Evolutionary conservation across 768 basidiomycete species (phyloP).

Genomic region (Boletus patriciae): DNA sequence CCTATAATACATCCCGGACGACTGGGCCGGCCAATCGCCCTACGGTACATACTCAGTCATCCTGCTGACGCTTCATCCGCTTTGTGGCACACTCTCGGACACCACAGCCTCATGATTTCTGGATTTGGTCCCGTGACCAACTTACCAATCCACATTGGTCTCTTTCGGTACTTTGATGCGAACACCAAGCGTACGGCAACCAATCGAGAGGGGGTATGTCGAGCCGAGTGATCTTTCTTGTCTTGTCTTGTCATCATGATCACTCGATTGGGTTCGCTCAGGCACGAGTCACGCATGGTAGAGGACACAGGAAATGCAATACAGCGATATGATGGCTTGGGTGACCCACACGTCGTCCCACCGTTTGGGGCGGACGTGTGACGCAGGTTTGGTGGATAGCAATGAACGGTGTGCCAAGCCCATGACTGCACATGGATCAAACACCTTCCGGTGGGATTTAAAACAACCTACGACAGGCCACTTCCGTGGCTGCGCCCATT

Average conservation of each 20-base stretch:
- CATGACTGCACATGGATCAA: background rate
- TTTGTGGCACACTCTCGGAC: slow-evolving; percentile 33
- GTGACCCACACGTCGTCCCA: background rate
- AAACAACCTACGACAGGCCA: background rate
- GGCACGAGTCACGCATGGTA: background rate
- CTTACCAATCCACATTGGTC: slow-evolving; percentile 1
- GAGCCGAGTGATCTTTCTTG: background rate
- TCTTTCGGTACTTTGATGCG: background rate
- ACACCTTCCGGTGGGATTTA: background rate
- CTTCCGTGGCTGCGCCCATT: background rate
- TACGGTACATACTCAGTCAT: slow-evolving; percentile 12
- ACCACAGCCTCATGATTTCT: slow-evolving; percentile 26
- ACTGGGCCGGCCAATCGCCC: background rate
- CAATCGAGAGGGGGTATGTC: slow-evolving; percentile 1
- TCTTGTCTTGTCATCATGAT: slow-evolving; percentile 5
- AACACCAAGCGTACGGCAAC: slow-evolving; percentile 4
- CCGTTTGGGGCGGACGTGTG: background rate
- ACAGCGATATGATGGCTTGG: background rate
- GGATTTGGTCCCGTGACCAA: background rate
- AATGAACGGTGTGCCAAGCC: background rate
- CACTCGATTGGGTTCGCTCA: slow-evolving; percentile 8
- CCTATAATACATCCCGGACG: background rate
- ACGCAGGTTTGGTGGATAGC: background rate
- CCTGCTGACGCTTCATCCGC: slow-evolving; percentile 23
- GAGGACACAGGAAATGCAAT: background rate